Evolutionary conservation across 164 flowering plant species (phyloP).

Genomic region (Euptelea pleiosperma): DNA sequence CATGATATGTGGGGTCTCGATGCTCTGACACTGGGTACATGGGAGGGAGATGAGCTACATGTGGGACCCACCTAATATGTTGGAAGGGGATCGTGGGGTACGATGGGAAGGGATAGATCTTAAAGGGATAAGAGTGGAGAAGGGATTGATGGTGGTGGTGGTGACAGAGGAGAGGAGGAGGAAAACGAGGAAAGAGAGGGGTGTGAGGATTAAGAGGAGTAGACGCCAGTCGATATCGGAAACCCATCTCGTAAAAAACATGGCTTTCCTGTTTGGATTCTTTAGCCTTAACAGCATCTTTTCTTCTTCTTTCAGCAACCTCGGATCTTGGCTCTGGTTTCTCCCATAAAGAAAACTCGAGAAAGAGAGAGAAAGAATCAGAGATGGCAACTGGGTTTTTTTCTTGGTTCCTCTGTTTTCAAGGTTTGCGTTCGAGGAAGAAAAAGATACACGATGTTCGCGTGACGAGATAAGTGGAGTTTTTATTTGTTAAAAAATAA

Average conservation of each 20-base stretch:
- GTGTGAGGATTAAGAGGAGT: constrained; percentile 29
- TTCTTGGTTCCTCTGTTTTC: too few species aligned
- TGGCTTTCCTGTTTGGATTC: not conserved
- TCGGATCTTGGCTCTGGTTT: not conserved
- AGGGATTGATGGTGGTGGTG: constrained; percentile 14
- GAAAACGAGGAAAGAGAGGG: constrained; percentile 40
- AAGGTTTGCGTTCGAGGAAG: too few species aligned
- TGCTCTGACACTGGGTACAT: too few species aligned
- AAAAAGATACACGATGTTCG: too few species aligned
- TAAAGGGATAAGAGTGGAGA: constrained; percentile 28
- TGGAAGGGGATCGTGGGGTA: constrained; percentile 3
- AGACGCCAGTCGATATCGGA: constrained; percentile 52
- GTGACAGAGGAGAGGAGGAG: constrained; percentile 25
- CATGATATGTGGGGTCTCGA: too few species aligned
- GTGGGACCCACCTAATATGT: not conserved
- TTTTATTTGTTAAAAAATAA: too few species aligned
- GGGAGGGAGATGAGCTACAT: not conserved
- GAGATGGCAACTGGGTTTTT: too few species aligned
- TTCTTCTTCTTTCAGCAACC: too few species aligned
- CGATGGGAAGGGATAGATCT: constrained; percentile 26
- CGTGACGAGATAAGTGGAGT: too few species aligned
- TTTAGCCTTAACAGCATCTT: constrained; percentile 1
- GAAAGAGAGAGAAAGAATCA: not conserved
- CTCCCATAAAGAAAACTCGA: not conserved
- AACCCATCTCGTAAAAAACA: constrained; percentile 18